phyloP scores from a whole-genome alignment of 1,139 yeast genomes.

The Candida sojae region DNA sequence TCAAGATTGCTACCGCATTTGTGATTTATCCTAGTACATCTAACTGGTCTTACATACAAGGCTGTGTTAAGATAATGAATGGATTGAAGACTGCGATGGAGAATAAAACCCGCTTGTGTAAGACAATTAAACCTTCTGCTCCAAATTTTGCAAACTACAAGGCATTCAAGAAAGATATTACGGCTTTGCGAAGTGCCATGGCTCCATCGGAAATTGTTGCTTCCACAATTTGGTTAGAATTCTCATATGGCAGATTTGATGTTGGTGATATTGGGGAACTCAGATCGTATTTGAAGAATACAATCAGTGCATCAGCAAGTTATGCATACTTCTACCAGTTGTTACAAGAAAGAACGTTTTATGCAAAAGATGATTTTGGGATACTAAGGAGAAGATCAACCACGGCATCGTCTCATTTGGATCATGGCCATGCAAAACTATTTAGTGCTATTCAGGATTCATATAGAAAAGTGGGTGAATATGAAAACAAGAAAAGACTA shows the following conservation, averaged over 20 bases:
- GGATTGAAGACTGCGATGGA: constrained; percentile 18
- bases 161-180: constrained; percentile 21
- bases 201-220: constrained; percentile 26
- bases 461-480: constrained; percentile 34
- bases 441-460: constrained; percentile 30
- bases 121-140: constrained; percentile 32
- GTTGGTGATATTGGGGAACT: constrained; percentile 30
- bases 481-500: constrained; percentile 25
- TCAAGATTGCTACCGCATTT: constrained; percentile 20
- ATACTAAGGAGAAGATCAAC: constrained; percentile 19
- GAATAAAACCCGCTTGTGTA: constrained; percentile 26
- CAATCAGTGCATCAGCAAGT: constrained; percentile 26
- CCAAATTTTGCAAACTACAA: constrained; percentile 24
- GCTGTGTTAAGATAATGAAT: constrained; percentile 18
- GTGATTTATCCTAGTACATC: constrained; percentile 37
- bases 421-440: constrained; percentile 21
- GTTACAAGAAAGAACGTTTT: constrained; percentile 28
- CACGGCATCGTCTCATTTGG: constrained; percentile 14
- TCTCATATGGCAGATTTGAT: constrained; percentile 32
- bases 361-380: constrained; percentile 17
- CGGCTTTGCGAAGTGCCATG: constrained; percentile 20
- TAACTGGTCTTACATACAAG: constrained; percentile 23
- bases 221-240: constrained; percentile 22
- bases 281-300: constrained; percentile 24
- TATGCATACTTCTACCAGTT: constrained; percentile 34